These are phyloP conservation scores for Ophiostoma sp. DNA, from an alignment of 2,329 filamentous ascomycete species.

Conservation along the genomic window DNA sequence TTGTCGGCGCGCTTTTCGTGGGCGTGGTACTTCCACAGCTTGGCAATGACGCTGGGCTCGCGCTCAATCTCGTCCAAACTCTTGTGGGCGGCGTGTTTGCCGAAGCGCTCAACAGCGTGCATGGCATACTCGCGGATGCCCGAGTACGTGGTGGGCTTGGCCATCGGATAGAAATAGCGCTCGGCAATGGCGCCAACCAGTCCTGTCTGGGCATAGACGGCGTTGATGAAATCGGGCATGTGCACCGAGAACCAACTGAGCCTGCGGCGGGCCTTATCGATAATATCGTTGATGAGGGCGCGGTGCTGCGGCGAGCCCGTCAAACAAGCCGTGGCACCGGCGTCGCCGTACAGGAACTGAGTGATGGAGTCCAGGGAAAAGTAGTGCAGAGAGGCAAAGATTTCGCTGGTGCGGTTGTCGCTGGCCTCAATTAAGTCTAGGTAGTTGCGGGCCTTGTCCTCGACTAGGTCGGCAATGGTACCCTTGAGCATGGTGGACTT, in stretches of 20 bases:
- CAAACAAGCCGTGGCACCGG: slow-evolving; percentile 43
- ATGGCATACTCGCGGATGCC: slow-evolving; percentile 45
- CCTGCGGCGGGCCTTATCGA: slow-evolving; percentile 47
- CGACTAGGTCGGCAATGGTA: slow-evolving; percentile 43
- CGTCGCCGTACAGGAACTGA: slow-evolving; percentile 49
- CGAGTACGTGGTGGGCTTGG: slow-evolving; percentile 52
- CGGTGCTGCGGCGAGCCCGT: slow-evolving; percentile 36
- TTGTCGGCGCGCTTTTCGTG: not conserved
- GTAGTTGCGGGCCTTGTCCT: slow-evolving; percentile 26
- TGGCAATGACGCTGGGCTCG: slow-evolving; percentile 39
- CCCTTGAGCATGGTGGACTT: slow-evolving; percentile 47
- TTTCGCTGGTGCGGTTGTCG: slow-evolving; percentile 39
- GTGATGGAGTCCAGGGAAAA: slow-evolving; percentile 56
- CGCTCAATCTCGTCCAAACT: slow-evolving; percentile 23
- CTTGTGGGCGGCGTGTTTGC: not conserved
- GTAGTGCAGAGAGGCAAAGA: slow-evolving; percentile 53
- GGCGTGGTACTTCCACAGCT: slow-evolving; percentile 36
- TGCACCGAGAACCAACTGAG: slow-evolving; percentile 54
- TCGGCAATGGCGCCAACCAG: slow-evolving; percentile 38
- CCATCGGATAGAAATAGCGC: slow-evolving; percentile 48
- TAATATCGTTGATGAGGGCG: slow-evolving; percentile 48
- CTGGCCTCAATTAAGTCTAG: slow-evolving; percentile 26
- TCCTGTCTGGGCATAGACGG: slow-evolving; percentile 49
- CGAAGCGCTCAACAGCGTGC: slow-evolving; percentile 33
- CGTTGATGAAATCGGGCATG: slow-evolving; percentile 46